Conservation (phyloP, 1,139 yeast genomes). For the Blastobotrys apis region DNA sequence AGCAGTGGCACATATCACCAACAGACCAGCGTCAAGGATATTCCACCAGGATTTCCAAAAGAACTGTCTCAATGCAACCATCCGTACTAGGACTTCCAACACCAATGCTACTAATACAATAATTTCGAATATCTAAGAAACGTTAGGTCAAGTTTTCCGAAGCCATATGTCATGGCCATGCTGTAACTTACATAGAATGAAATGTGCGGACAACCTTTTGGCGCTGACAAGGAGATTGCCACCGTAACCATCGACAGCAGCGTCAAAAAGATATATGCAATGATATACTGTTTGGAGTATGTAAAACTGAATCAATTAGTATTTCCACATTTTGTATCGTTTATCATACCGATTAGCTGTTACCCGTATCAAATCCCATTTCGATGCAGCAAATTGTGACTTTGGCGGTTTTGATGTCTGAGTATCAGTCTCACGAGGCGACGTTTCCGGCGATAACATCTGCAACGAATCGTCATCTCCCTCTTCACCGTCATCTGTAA, state of each 20-base stretch:
- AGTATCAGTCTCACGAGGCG: background rate
- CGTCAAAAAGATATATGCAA: conserved; percentile 18
- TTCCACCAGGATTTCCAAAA: conserved; percentile 23
- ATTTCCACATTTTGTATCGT: background rate
- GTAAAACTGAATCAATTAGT: conserved; percentile 14
- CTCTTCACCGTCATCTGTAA: conserved; percentile 1
- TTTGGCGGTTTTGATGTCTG: background rate
- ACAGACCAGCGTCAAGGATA: conserved; percentile 18
- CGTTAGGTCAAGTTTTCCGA: background rate
- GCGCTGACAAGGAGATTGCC: conserved; percentile 19
- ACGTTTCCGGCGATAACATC: conserved; percentile 2
- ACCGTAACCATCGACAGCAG: conserved; percentile 20
- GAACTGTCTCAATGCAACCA: conserved; percentile 17
- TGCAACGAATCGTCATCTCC: conserved; percentile 3
- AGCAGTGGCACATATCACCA: conserved; percentile 20
- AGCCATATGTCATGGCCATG: background rate
- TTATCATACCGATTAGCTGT: conserved; percentile 16
- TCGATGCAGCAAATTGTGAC: conserved; percentile 19
- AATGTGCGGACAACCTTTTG: conserved; percentile 21
- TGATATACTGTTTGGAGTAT: conserved; percentile 20
- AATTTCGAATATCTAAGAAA: conserved; percentile 15
- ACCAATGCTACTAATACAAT: conserved; percentile 19
- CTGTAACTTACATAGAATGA: conserved; percentile 14
- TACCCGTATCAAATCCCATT: conserved; percentile 19
- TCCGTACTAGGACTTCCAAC: conserved; percentile 19